Evolutionary conservation across 352 stramenopile genomes (phyloP), one percentile per base, ranked within the genome.

Genomic region (Globisporangium ultimum): DNA sequence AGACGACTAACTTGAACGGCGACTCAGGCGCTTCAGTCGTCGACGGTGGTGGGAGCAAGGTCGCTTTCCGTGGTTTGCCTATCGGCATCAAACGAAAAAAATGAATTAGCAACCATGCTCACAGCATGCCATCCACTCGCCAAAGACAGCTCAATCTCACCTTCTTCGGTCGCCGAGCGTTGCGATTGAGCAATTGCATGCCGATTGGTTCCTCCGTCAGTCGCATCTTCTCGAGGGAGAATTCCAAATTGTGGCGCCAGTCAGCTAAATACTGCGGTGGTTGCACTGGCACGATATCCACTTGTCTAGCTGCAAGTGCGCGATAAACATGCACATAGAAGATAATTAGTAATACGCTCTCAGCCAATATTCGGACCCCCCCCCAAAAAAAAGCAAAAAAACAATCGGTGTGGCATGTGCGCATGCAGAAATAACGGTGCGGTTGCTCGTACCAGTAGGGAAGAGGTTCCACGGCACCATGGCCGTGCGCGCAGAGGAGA

Each of bases 181-280:
- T 83, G 55, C 63, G 64, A 48, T 83, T 77, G 9, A 84, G 67
- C 54, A 87, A 51, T 48, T 84, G 71, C 43, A 84, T 58, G 40
- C 55, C 70, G 41, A 77, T 70, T 21, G 65, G 58, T 1, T 60
- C 51, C 53, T 71, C 51, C 10, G 51, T 64, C 11, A 75, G 58
- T 32, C 77, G 77, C 74, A 87, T 87, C 13, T 72, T 75, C 54
- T 87, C 77, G 11, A 87, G 55, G 42, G 67, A 71, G 41, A 85
- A 84, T 47, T 85, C 74, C 11, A 87, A 53, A 49, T 77, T 87
- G 48, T 84, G 72, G 47, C 58, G 61, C 68, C 78, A 79, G 53
- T 82, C 78, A 42, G 78, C 77, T 55, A 87, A 59, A 60, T 87
- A 82, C 24, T 66, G 64, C 21, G 72, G 71, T 11, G 71, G 66